Percentiles rank a stretch among this genome's conserved stretches.
Conservation (phyloP, 345 rosid species). For the Eucalyptus viminalis region DNA sequence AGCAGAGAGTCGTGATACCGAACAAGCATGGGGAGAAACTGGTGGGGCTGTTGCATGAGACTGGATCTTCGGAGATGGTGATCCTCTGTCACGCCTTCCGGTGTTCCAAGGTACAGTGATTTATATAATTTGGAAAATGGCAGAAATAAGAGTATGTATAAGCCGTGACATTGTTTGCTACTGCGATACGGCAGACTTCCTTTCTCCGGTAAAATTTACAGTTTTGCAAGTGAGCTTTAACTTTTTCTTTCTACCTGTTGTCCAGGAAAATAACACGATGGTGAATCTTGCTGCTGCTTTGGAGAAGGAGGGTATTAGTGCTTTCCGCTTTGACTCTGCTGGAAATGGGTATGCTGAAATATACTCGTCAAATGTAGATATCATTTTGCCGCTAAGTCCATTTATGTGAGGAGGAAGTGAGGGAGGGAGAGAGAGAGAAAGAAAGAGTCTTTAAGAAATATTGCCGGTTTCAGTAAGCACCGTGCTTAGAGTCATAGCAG, state of each 20-base stretch:
- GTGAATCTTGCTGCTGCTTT: slow-evolving; percentile 57
- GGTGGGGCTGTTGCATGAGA: slow-evolving; percentile 62
- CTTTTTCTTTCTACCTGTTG: neutral
- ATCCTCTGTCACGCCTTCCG: slow-evolving; percentile 75
- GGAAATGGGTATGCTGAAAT: slow-evolving; percentile 57
- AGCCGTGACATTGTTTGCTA: neutral
- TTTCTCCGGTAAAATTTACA: neutral
- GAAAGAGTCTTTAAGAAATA: neutral
- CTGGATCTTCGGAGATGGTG: slow-evolving; percentile 57
- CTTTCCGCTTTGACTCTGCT: slow-evolving; percentile 72
- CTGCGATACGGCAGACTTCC: neutral
- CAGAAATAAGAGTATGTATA: neutral
- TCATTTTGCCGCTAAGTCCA: neutral
- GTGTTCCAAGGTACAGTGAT: slow-evolving; percentile 43
- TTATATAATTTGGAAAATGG: neutral
- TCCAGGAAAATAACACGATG: slow-evolving; percentile 39
- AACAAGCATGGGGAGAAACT: slow-evolving; percentile 66
- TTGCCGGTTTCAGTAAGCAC: neutral
- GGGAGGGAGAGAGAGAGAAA: neutral
- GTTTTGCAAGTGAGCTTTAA: neutral
- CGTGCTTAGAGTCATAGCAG: neutral
- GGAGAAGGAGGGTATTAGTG: slow-evolving; percentile 53
- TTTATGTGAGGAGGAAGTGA: neutral
- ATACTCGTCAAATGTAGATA: neutral
- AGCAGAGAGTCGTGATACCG: slow-evolving; percentile 26